Percentiles rank a stretch among this genome's conserved stretches.
Conservation (phyloP, 2,329 filamentous ascomycete species). For the Arthroderma uncinatum region DNA sequence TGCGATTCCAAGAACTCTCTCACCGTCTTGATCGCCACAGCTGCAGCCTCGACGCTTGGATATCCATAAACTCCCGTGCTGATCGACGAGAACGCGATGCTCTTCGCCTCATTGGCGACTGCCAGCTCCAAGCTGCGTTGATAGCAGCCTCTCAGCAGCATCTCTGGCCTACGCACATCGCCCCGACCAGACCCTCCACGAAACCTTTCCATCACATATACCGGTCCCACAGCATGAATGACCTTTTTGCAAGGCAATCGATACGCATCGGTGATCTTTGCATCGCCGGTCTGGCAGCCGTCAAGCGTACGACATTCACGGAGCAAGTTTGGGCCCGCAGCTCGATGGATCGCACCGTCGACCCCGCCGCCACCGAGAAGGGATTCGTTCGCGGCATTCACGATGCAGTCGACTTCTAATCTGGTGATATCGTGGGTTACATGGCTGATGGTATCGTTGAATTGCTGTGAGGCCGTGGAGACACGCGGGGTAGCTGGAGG, state of each 20-base stretch:
- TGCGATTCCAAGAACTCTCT: slow-evolving; percentile 40
- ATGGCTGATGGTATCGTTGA: slow-evolving; percentile 64
- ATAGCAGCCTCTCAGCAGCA: slow-evolving; percentile 55
- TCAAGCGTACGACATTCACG: slow-evolving; percentile 59
- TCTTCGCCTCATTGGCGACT: slow-evolving; percentile 52
- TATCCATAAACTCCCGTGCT: slow-evolving; percentile 90
- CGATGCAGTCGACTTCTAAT: slow-evolving; percentile 67
- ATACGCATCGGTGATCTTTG: slow-evolving; percentile 74
- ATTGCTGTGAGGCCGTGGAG: slow-evolving; percentile 37
- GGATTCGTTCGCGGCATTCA: slow-evolving; percentile 77
- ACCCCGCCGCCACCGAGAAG: slow-evolving; percentile 86
- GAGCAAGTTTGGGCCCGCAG: slow-evolving; percentile 59
- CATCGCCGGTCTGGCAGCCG: slow-evolving; percentile 66
- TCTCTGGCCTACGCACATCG: slow-evolving; percentile 18
- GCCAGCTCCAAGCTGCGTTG: slow-evolving; percentile 60
- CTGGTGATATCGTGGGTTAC: slow-evolving; percentile 71
- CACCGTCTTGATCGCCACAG: slow-evolving; percentile 55
- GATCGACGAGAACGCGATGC: slow-evolving; percentile 70
- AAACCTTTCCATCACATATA: slow-evolving; percentile 45
- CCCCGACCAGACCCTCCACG: slow-evolving; percentile 23
- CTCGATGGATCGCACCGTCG: slow-evolving; percentile 73
- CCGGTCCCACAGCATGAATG: slow-evolving; percentile 82
- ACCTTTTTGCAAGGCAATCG: slow-evolving; percentile 63
- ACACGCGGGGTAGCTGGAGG: slow-evolving; percentile 19
- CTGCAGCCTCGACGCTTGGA: slow-evolving; percentile 60